A percentile compares a stretch with the other conserved stretches of the same genome.
Evolutionary conservation across 2,329 filamentous ascomycete genomes (phyloP).

Genomic region (Akanthomyces lecanii): DNA sequence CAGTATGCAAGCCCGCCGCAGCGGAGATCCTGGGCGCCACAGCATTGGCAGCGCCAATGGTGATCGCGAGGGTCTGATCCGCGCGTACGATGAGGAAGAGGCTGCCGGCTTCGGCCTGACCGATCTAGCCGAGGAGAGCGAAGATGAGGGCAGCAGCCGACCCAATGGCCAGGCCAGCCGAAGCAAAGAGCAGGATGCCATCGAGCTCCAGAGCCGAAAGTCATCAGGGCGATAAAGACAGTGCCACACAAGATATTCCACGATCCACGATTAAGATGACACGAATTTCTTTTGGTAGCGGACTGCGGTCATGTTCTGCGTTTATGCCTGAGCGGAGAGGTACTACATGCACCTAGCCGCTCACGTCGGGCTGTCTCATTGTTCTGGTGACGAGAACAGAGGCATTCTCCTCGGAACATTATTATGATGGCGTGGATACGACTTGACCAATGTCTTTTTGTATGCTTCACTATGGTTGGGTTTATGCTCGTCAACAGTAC

Average conservation of each 20-base stretch:
- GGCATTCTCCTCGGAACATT: not conserved
- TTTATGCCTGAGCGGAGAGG: not conserved
- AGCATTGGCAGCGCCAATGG: conserved; percentile 61
- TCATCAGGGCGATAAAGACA: conserved; percentile 26
- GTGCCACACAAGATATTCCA: not conserved
- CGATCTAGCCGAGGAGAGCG: conserved; percentile 74
- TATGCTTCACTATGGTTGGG: not conserved
- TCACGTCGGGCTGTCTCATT: not conserved
- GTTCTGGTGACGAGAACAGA: not conserved
- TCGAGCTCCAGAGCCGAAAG: conserved; percentile 50
- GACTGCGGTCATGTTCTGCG: not conserved
- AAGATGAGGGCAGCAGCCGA: conserved; percentile 49
- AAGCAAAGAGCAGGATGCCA: conserved; percentile 36
- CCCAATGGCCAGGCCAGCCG: conserved; percentile 39
- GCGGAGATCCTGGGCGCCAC: conserved; percentile 59
- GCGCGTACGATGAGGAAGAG: conserved; percentile 83
- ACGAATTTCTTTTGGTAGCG: conserved; percentile 16
- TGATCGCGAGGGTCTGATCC: conserved; percentile 79
- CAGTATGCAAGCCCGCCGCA: conserved; percentile 87
- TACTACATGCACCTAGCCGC: not conserved
- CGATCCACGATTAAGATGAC: conserved; percentile 16
- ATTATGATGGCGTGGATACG: conserved; percentile 5
- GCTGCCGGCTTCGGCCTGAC: conserved; percentile 68
- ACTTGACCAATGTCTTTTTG: not conserved
- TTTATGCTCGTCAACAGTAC: conserved; percentile 4